Conservation (phyloP, 2,329 filamentous ascomycete genomes). For the Coniochaeta sp. region DNA sequence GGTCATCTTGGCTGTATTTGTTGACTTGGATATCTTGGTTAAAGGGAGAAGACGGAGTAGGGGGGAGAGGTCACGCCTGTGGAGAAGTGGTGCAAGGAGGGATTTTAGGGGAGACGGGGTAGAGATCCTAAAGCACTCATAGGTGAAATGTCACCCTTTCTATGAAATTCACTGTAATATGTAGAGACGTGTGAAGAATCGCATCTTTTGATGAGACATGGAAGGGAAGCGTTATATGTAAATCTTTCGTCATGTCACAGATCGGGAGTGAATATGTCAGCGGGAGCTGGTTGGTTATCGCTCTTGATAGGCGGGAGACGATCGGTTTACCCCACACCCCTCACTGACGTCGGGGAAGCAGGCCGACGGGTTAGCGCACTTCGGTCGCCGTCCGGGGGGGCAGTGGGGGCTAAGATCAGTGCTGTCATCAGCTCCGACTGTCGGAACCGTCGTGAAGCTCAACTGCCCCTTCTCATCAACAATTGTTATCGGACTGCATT, state of each 20-base stretch:
- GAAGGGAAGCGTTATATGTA: background rate
- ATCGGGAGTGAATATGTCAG: background rate
- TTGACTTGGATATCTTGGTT: too few species aligned
- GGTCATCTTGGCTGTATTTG: constrained; percentile 22
- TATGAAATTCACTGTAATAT: background rate
- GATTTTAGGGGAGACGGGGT: background rate
- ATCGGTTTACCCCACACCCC: background rate
- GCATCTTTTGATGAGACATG: background rate
- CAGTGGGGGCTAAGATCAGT: too few species aligned
- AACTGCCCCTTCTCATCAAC: background rate
- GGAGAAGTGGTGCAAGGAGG: background rate
- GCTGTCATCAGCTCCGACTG: too few species aligned
- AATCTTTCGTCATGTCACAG: background rate
- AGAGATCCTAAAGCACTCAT: background rate
- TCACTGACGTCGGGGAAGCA: constrained; percentile 2
- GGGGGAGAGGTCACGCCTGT: background rate
- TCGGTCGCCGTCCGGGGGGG: background rate
- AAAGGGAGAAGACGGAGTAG: background rate
- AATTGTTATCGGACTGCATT: background rate
- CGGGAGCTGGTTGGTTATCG: background rate
- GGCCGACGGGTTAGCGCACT: constrained; percentile 1
- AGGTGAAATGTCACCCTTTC: background rate
- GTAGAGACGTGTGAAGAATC: background rate
- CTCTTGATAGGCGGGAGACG: background rate
- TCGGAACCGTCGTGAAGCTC: background rate